A percentile compares a stretch with the other conserved stretches of the same genome.
These are phyloP conservation scores for Sextonia rubra DNA, from an alignment of 164 flowering plant genomes.

Conservation along the genomic window DNA sequence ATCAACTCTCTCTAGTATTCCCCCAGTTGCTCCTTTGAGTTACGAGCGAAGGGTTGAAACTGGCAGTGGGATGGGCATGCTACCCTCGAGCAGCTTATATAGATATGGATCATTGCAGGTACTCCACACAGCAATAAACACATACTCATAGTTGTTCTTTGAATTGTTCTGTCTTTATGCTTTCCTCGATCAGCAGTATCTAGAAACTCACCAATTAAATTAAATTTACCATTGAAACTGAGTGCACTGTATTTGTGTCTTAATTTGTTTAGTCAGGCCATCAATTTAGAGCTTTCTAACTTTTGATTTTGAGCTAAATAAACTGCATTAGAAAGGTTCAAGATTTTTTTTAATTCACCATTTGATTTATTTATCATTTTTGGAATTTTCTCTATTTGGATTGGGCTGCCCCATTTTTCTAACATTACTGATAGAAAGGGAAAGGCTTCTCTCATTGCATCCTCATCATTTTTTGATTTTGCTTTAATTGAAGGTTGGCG, in stretches of 20 bases:
- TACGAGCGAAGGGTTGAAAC: constrained; percentile 69
- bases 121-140: constrained; percentile 15
- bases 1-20: constrained; percentile 42
- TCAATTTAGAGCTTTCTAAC: neutral
- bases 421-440: neutral
- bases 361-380: no score
- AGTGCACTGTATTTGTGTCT: neutral
- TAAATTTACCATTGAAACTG: neutral
- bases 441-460: neutral
- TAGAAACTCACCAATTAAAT: neutral
- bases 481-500: constrained; percentile 51
- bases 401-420: neutral
- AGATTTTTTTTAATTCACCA: neutral
- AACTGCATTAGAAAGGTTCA: no score
- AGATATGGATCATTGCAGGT: constrained; percentile 79
- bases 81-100: constrained; percentile 55
- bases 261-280: neutral
- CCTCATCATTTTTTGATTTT: neutral
- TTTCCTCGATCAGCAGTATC: neutral
- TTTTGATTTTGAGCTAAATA: no score
- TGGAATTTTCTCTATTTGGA: no score
- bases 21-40: constrained; percentile 46
- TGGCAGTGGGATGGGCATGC: constrained; percentile 32
- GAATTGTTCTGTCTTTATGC: neutral
- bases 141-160: neutral